Conservation (phyloP, 768 basidiomycete species). For the Sporobolomyces roseus region DNA sequence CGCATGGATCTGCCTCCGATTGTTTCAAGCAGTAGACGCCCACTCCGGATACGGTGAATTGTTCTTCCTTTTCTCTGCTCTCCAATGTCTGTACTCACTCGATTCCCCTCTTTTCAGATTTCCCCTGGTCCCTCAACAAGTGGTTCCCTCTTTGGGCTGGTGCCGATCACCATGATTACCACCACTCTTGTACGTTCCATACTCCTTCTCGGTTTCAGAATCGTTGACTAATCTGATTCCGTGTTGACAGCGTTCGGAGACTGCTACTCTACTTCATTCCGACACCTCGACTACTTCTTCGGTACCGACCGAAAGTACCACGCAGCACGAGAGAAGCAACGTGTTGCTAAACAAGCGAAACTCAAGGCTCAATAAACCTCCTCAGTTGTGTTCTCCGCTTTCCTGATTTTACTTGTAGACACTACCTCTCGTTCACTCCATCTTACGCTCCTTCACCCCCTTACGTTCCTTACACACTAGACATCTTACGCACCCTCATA, state of each 20-base stretch:
- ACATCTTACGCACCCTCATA: no score
- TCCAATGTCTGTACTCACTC: no score
- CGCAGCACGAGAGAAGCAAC: conserved; percentile 66
- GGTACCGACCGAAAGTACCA: conserved; percentile 89
- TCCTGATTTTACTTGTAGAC: no score
- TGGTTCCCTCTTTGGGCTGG: conserved; percentile 94
- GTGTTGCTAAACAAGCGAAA: conserved; percentile 50
- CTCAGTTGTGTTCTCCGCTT: no score
- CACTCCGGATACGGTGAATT: conserved; percentile 78
- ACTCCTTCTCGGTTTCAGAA: background rate
- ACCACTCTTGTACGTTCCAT: conserved; percentile 56
- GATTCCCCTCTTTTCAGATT: conserved; percentile 76
- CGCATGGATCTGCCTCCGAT: conserved; percentile 83
- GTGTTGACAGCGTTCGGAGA: conserved; percentile 62
- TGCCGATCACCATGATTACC: conserved; percentile 51
- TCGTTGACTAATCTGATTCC: no score
- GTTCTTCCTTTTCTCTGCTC: no score
- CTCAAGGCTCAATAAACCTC: conserved; percentile 27
- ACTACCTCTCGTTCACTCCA: no score
- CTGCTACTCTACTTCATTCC: conserved; percentile 46
- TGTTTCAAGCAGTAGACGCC: conserved; percentile 96
- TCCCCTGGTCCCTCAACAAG: conserved; percentile 94
- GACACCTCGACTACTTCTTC: conserved; percentile 63
- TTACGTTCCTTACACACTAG: no score
- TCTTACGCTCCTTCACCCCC: no score